Base-by-base conservation (phyloP, 352 stramenopile genomes). In the Phytopythium chamaehyphon region DNA sequence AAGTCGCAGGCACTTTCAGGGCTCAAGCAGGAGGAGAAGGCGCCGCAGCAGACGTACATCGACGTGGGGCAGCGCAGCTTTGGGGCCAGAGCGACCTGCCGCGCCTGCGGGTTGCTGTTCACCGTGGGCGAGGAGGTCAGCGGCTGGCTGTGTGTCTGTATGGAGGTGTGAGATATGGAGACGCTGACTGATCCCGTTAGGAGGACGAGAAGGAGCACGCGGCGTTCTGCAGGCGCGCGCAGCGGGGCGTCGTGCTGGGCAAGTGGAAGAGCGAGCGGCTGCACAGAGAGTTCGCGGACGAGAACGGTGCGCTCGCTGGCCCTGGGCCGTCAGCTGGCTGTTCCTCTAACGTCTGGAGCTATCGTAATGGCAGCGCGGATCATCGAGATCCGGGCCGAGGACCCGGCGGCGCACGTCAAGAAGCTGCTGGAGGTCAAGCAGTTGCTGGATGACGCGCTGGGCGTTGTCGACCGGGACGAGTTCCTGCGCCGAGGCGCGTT, bases 61-160 rank as follows among this genome's bases (percentile, higher is more conserved):
- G 83, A 93, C 50, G 45, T 91, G 6, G 83, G 83, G 0, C 83
- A 93, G 55, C 81, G 78, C 36, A 71, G 70, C 40, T 87, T 93
- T 55, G 81, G 81, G 10, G 62, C 76, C 26, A 66, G 76, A 39
- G 71, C 70, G 44, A 88, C 65, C 14, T 93, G 83, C 51, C 36
- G 49, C 14, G 74, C 42, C 15, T 93, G 83, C 40, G 78, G 71
- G 4, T 39, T 93, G 33, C 44, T 93, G n/a, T 93, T 90, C 55
- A 89, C 76, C 26, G 58, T 57, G 9, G 83, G 83, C 6, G 73
- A 86, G 63, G 70, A 83, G 54, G 69, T 80, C 18, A 19, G 66
- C 28, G 52, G 33, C 7, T 15, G 51, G 9, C 3, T 12, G 8
- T n/a, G 18, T 42, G n/a, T n/a, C n/a, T n/a, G n/a, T n/a, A n/a